These are phyloP conservation scores for Amanita polypyramis DNA, from an alignment of 768 basidiomycete genomes.

Conservation along the genomic window DNA sequence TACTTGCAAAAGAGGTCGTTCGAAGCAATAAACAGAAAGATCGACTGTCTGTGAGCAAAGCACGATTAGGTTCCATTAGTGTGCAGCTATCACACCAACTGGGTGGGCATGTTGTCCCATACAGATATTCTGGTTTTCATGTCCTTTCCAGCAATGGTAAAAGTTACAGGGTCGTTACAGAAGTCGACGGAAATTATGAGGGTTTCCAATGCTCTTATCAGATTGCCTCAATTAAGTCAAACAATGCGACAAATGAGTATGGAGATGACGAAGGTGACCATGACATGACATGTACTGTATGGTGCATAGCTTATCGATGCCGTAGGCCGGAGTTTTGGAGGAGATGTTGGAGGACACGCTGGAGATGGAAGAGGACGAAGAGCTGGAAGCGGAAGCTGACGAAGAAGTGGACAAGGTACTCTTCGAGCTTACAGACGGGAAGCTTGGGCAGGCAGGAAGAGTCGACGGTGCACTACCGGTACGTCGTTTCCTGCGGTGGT, in stretches of 20 bases:
- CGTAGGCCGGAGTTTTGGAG: constrained; percentile 90
- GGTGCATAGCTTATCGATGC: background rate
- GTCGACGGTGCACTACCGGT: constrained; percentile 71
- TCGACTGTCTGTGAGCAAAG: constrained; percentile 85
- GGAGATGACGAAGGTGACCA: constrained; percentile 94
- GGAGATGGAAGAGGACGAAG: constrained; percentile 89
- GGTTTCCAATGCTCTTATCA: constrained; percentile 86
- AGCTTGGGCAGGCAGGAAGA: constrained; percentile 77
- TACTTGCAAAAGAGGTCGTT: constrained; percentile 91
- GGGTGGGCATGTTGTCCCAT: constrained; percentile 40
- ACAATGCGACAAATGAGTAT: constrained; percentile 97
- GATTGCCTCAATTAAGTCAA: constrained; percentile 84
- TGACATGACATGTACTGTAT: background rate
- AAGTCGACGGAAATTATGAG: constrained; percentile 99
- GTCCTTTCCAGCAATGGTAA: constrained; percentile 66
- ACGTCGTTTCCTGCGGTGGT: constrained; percentile 22
- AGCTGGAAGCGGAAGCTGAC: constrained; percentile 93
- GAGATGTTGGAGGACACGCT: constrained; percentile 96
- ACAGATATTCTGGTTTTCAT: background rate
- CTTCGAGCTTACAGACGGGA: constrained; percentile 91
- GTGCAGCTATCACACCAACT: constrained; percentile 87
- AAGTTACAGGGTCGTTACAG: constrained; percentile 95
- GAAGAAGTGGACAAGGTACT: constrained; percentile 95
- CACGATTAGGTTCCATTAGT: constrained; percentile 81
- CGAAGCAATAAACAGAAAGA: constrained; percentile 93